These are phyloP conservation scores for Thermothielavioides terrestris DNA, from an alignment of 495 filamentous ascomycete genomes.

Conservation along the genomic window DNA sequence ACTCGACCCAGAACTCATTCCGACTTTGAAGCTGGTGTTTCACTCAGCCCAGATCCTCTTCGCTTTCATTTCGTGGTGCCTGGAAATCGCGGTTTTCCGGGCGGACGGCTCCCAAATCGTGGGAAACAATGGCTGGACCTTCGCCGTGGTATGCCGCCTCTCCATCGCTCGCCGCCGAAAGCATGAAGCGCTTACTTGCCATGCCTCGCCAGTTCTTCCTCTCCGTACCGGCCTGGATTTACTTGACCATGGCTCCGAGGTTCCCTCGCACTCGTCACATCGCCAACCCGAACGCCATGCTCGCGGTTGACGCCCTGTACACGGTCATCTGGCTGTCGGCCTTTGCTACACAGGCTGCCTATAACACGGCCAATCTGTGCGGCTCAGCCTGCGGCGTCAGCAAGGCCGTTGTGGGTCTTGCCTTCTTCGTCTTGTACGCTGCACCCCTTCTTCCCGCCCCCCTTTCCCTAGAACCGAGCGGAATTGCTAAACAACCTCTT, in stretches of 20 bases:
- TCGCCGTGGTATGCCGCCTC: slow-evolving; percentile 56
- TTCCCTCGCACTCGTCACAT: slow-evolving; percentile 73
- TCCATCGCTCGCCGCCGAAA: neutral
- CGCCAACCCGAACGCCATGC: slow-evolving; percentile 75
- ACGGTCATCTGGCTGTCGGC: slow-evolving; percentile 76
- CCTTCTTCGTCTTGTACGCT: slow-evolving; percentile 71
- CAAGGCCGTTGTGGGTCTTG: slow-evolving; percentile 69
- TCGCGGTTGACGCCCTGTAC: slow-evolving; percentile 63
- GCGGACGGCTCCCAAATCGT: slow-evolving; percentile 54
- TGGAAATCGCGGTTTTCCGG: slow-evolving; percentile 63
- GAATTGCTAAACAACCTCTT: neutral
- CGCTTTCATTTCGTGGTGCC: slow-evolving; percentile 60
- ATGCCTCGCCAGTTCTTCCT: slow-evolving; percentile 62
- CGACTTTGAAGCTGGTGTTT: slow-evolving; percentile 47
- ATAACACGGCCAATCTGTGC: slow-evolving; percentile 42
- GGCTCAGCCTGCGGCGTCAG: slow-evolving; percentile 57
- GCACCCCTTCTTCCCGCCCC: neutral
- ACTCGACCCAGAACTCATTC: slow-evolving; percentile 42
- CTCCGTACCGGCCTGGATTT: slow-evolving; percentile 72
- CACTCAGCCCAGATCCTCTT: slow-evolving; percentile 56
- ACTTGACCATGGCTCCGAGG: slow-evolving; percentile 72
- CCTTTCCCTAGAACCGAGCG: neutral
- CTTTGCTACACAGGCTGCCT: slow-evolving; percentile 68
- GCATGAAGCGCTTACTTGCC: neutral
- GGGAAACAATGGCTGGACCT: slow-evolving; percentile 65